Percentiles rank a stretch among this genome's conserved stretches.
These are phyloP conservation scores for Amaranthus hypochondriacus DNA, from an alignment of 148 eudicot species.

Conservation along the genomic window DNA sequence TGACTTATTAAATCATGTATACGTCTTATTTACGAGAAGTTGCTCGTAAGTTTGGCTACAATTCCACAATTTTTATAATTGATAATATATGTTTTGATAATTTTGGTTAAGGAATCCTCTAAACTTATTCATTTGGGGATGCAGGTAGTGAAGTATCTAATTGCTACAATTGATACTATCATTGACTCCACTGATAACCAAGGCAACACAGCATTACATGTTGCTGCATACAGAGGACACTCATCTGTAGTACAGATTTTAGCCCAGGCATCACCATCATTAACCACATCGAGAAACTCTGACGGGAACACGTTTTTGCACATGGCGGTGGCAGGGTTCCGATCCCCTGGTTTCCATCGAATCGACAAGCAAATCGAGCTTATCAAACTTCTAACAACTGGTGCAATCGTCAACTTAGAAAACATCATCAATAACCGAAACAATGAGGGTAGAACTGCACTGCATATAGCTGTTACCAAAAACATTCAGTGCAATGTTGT, in stretches of 20 bases:
- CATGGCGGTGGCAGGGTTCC: constrained; percentile 72
- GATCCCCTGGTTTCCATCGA: constrained; percentile 55
- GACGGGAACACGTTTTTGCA: constrained; percentile 77
- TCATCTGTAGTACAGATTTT: constrained; percentile 45
- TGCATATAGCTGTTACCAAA: constrained; percentile 66
- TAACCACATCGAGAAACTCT: constrained; percentile 41
- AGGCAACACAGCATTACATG: constrained; percentile 73
- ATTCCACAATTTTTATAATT: too few species aligned
- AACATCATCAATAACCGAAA: constrained; percentile 55
- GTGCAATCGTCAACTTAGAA: constrained; percentile 32
- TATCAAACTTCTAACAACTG: constrained; percentile 39
- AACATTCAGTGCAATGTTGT: constrained; percentile 47
- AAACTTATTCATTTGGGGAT: not conserved
- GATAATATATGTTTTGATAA: too few species aligned
- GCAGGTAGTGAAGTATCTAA: constrained; percentile 63
- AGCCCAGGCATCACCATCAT: constrained; percentile 40
- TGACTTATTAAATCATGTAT: too few species aligned
- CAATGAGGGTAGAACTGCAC: constrained; percentile 67
- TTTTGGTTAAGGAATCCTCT: not conserved
- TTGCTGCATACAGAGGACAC: constrained; percentile 75
- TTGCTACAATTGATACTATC: constrained; percentile 48
- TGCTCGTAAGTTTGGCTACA: too few species aligned
- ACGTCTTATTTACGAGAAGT: too few species aligned
- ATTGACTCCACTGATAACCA: constrained; percentile 45
- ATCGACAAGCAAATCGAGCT: constrained; percentile 61